These are phyloP conservation scores for Tilletia setariae DNA, from an alignment of 1,284 basidiomycete species.

Conservation along the genomic window DNA sequence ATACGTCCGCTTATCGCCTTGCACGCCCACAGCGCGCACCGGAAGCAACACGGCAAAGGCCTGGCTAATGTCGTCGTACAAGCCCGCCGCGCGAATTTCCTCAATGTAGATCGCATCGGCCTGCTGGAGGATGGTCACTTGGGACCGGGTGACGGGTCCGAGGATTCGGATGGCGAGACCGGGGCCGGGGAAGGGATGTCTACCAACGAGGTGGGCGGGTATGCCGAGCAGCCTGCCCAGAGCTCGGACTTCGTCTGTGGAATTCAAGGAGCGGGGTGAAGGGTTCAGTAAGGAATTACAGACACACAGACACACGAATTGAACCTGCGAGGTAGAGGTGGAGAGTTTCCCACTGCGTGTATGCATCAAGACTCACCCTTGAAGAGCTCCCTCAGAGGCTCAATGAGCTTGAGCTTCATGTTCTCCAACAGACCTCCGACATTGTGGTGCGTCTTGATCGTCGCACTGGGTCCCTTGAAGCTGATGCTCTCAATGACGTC, in stretches of 20 bases:
- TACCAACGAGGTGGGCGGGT: constrained; percentile 85
- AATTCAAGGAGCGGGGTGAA: too few species aligned
- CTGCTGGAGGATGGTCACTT: constrained; percentile 89
- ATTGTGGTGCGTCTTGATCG: constrained; percentile 99
- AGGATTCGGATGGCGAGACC: constrained; percentile 98
- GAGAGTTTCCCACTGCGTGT: too few species aligned
- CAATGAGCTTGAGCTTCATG: constrained; percentile 99
- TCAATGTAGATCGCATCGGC: constrained; percentile 97
- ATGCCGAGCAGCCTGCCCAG: constrained; percentile 87
- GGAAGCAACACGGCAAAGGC: constrained; percentile 97
- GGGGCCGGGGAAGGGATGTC: constrained; percentile 99
- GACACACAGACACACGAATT: too few species aligned
- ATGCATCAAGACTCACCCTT: constrained; percentile 67
- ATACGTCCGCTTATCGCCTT: constrained; percentile 95
- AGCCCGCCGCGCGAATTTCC: constrained; percentile 84
- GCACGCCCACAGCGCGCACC: constrained; percentile 93
- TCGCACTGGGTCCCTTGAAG: constrained; percentile 98
- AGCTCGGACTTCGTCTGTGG: constrained; percentile 81
- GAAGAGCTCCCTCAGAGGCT: constrained; percentile 95
- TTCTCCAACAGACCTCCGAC: constrained; percentile 93
- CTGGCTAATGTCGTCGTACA: constrained; percentile 93
- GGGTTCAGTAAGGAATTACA: too few species aligned
- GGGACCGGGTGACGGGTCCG: constrained; percentile 85
- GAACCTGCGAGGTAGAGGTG: too few species aligned
- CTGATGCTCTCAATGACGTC: constrained; percentile 99